Base-by-base conservation (phyloP, 805 yeast species). In the Helenozyma baotianmanensis region DNA sequence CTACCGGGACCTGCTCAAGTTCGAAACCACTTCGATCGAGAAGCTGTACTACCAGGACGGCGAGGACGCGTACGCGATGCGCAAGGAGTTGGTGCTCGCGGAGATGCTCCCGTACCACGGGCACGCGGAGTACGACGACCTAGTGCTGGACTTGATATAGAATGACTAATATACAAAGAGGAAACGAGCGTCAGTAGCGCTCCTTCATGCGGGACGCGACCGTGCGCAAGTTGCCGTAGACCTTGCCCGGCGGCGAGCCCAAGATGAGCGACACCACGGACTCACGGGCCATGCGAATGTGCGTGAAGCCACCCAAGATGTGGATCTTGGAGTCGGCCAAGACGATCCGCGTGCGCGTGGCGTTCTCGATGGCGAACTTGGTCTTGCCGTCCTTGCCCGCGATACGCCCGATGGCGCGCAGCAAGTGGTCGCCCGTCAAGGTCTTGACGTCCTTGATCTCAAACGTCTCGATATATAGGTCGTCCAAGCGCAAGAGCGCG, bases 321-420 rank as follows among this genome's bases (percentile, higher is more conserved):
- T 92, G 98, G 51, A 92, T 89, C 59, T 90, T 92, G 28, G 94
- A 78, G 62, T 92, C 99, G 0, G 99, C 99, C 47, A 92, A 71
- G 16, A 92, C 99, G 26, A 92, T 89, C 70, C 99, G 82, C 9
- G 99, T 92, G 66, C 97, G 78, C 14, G 97, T 90, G 12, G 98
- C 97, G 56, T 92, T 92, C 64, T 92, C 99, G 54, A 92, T 92
- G 21, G 98, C 97, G 60, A 90, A 92, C 67, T 90, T 92, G 42
- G 97, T 92, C 64, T 89, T 90, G 55, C 99, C 99, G 57, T 92
- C 99, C 57, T 92, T 94, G 61, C 99, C 99, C 10, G 99, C 98
- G 62, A 92, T 92, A 74, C 99, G 87, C 54, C 98, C 99, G 58
- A 92, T 92, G 6, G 99, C 98, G 74, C 99, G 82, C 32, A 96